Evolutionary conservation across 163 green algal genomes (phyloP).

Genomic region (Coccomyxa subellipsoidea): DNA sequence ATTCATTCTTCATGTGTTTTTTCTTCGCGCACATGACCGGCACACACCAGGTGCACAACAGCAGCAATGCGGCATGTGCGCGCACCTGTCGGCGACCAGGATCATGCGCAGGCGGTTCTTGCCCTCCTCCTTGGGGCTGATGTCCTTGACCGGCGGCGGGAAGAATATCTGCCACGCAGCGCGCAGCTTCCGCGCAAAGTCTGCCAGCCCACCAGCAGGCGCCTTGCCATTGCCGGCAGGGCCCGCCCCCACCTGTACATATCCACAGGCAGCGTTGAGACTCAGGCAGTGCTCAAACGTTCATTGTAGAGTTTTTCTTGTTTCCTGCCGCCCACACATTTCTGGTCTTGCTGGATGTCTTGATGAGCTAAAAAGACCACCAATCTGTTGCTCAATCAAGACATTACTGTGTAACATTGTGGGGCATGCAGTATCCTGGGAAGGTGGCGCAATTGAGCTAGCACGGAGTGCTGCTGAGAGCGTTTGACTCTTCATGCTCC

Average conservation of each 20-base stretch:
- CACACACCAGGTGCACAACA: neutral
- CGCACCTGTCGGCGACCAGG: constrained; percentile 67
- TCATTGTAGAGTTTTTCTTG: too few species aligned
- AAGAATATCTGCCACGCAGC: constrained; percentile 71
- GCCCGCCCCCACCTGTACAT: neutral
- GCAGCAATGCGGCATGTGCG: neutral
- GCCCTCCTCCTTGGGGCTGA: constrained; percentile 45
- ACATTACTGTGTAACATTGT: neutral
- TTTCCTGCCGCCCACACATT: neutral
- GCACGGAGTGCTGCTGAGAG: neutral
- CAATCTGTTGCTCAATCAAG: neutral
- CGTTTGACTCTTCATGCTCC: neutral
- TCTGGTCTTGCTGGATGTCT: too few species aligned
- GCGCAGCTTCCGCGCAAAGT: constrained; percentile 54
- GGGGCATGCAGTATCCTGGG: neutral
- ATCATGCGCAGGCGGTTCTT: constrained; percentile 66
- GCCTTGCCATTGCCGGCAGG: neutral
- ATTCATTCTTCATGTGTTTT: neutral
- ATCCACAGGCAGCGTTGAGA: neutral
- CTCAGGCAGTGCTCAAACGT: neutral
- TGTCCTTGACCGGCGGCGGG: constrained; percentile 36
- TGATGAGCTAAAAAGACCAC: too few species aligned
- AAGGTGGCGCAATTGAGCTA: neutral
- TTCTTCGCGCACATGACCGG: neutral
- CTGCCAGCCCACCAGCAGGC: neutral